Evolutionary conservation across 1,139 yeast genomes (phyloP), one percentile per base, ranked within the genome.

Genomic region (Geotrichum phurueaensis): DNA sequence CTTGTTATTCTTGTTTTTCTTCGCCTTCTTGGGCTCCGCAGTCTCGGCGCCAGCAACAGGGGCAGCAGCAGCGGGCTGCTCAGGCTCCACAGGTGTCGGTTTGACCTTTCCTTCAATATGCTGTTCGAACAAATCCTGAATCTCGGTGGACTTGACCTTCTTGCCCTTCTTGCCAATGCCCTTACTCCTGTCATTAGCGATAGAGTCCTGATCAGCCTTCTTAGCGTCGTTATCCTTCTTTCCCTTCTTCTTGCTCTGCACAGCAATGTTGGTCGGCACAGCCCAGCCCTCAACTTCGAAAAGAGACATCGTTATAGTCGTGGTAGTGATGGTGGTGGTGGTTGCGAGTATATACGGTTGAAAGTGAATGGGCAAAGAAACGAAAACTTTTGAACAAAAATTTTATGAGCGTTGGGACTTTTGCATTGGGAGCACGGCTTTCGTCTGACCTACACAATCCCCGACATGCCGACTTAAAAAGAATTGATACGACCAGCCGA

Each of bases 231-330:
- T 62, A 7, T 39, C 9, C 54, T 62, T 63, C 56, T 59, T 60
- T 18, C 59, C 56, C 53, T 59, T 60, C 36, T 58, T 52, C 36
- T 60, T 57, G 22, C 50, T 55, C 47, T 58, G 53, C 20, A 77
- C 71, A 1, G 79, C 83, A 36, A 86, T 80, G 64, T 79, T 77
- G 56, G 78, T 75, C 66, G 85, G 83, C 60, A 88, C 73, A 62
- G 85, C 80, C 96, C 96, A 88, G 22, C 95, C 96, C 53, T 84
- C 87, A 36, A 86, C 89, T 71, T 86, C 82, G 70, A 88, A 88
- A 20, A 61, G 43, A 20, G 63, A 59, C 63, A 61, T 61, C 18
- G 29, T 58, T 0, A 12, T 48, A n/a, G 4, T 18, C 9, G 31
- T 48, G 15, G 9, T 47, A 47, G 25, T 18, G 27, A 25, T 27